Base-by-base conservation (phyloP, 768 basidiomycete species). In the Lactifluus pinguis region DNA sequence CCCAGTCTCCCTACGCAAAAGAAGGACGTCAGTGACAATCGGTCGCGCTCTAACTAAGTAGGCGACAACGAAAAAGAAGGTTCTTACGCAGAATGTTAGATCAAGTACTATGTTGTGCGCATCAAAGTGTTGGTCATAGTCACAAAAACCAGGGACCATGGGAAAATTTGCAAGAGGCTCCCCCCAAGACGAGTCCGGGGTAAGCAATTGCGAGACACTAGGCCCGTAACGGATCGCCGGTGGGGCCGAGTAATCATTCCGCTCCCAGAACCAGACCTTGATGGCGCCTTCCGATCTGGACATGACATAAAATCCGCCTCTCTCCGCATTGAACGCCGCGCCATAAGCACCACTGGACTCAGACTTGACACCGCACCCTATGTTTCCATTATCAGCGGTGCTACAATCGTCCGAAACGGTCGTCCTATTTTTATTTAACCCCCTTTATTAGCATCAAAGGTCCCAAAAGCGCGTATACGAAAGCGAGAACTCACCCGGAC, bases 231-330 rank as follows among this genome's bases (percentile, higher is more conserved):
- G 68, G 63, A 83, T 69, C 59, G 73, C 75, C 61, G 59, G 47
- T 9, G 85, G 84, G 4, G 82, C 75, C 19, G 60, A 58, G 10
- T 67, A 21, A 60, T 78, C 76, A 66, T 74, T 62, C 41, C 83
- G 73, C 15, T 79, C 67, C 81, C 82, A 85, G 69, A 83, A 87
- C 81, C 83, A 89, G 36, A 86, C 69, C 55, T 74, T 76, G 41
- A 88, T 75, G 25, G 83, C 82, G 0, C 59, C 45, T 9, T 50
- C 55, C 30, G 76, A 73, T 48, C 79, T 77, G 61, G 73, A 67
- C 76, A 84, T 74, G 53, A 75, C 83, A 68, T 78, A 87, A 74
- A 75, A 84, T 0, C 87, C 87, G 30, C 87, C 87, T 25, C 79
- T 77, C 14, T 69, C 70, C 14, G 36, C 29, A 67, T 85, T 85